A percentile compares a stretch with the other conserved stretches of the same genome.
phyloP scores from a whole-genome alignment of 1,284 basidiomycete species.

The Coniferiporia weirii region DNA sequence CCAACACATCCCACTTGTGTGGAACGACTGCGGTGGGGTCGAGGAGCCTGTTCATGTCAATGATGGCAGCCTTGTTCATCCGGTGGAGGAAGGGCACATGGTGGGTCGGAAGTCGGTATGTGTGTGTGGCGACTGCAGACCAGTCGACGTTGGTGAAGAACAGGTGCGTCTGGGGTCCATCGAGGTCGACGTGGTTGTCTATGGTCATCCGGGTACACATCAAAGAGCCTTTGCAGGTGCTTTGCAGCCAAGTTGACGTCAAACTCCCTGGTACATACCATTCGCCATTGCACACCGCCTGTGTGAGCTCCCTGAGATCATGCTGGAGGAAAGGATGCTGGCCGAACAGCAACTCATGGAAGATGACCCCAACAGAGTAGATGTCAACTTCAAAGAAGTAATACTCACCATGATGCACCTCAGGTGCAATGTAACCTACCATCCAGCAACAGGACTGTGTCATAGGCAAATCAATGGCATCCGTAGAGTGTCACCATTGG shows the following conservation, averaged over 20 bases:
- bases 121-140: not conserved
- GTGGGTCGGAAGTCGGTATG: not conserved
- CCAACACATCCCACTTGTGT: not conserved
- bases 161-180: not conserved
- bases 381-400: conserved; percentile 55
- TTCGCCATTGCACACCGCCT: no score
- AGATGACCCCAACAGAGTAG: conserved; percentile 56
- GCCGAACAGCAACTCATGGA: no score
- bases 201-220: not conserved
- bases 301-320: not conserved
- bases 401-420: conserved; percentile 37
- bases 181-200: no score
- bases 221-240: not conserved
- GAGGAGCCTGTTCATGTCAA: not conserved
- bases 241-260: no score
- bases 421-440: conserved; percentile 57
- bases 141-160: conserved; percentile 4
- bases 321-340: conserved; percentile 25
- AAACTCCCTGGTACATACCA: no score
- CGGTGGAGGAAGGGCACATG: not conserved
- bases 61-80: not conserved
- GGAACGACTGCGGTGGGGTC: not conserved
- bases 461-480: conserved; percentile 25
- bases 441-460: conserved; percentile 22
- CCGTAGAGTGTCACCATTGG: not conserved